Evolutionary conservation across 2,329 filamentous ascomycete genomes (phyloP).

Genomic region (Alternaria brassicicola): DNA sequence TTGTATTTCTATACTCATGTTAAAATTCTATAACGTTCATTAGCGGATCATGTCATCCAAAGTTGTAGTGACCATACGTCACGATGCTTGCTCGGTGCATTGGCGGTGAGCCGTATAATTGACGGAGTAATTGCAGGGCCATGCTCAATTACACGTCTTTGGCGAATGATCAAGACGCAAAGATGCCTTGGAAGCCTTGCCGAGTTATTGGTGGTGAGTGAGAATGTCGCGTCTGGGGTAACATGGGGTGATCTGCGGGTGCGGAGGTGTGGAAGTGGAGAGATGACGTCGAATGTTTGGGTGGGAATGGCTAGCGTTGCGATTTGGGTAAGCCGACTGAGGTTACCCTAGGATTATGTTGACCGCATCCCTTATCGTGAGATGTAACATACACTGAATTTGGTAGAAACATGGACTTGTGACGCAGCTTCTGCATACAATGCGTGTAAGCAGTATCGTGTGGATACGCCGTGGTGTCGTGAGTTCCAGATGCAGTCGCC

Average conservation of each 20-base stretch:
- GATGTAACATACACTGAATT: not conserved
- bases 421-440: not conserved
- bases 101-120: not conserved
- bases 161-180: not conserved
- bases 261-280: conserved; percentile 1
- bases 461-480: not conserved
- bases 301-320: not conserved
- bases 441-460: not conserved
- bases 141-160: not conserved
- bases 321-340: not conserved
- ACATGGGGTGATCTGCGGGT: not conserved
- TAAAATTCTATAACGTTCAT: no score
- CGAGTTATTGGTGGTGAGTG: not conserved
- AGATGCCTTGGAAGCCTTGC: not conserved
- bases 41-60: not conserved
- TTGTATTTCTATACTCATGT: not conserved
- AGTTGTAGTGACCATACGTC: not conserved
- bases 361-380: not conserved
- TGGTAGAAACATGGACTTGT: not conserved
- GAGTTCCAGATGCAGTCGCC: not conserved
- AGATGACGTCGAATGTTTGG: not conserved
- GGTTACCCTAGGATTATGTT: not conserved
- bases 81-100: not conserved
- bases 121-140: not conserved
- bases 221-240: not conserved